Conservation (phyloP, 768 basidiomycete species). For the Suillus subalutaceus region DNA sequence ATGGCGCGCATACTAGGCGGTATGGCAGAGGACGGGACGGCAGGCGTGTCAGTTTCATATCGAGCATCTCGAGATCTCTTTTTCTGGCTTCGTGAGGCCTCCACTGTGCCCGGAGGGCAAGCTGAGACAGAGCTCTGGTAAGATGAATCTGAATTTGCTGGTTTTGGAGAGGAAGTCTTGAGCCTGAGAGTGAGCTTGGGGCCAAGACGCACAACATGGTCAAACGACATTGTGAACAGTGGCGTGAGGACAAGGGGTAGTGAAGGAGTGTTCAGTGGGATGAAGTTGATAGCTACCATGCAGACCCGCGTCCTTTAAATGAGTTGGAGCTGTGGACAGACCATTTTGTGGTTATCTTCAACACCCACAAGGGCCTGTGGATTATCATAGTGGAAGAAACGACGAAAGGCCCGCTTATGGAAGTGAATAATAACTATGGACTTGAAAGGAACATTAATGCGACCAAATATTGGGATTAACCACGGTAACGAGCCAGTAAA, state of each 20-base stretch:
- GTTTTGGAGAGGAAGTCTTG: not conserved
- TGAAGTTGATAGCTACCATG: not conserved
- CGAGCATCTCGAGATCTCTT: constrained; percentile 2
- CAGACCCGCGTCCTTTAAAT: not conserved
- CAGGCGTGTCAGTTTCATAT: not conserved
- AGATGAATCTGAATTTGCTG: not conserved
- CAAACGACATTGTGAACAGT: not conserved
- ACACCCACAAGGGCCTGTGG: not conserved
- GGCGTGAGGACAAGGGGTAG: not conserved
- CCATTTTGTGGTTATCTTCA: not conserved
- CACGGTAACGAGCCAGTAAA: too few relatives aligned
- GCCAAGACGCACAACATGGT: not conserved
- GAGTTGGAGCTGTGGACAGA: not conserved
- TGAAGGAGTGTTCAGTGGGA: not conserved
- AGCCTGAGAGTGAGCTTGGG: not conserved
- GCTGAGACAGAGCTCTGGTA: not conserved
- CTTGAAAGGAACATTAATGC: too few relatives aligned
- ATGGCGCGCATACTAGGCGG: not conserved
- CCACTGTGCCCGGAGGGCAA: not conserved
- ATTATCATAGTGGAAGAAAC: not conserved
- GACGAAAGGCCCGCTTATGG: not conserved
- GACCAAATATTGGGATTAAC: too few relatives aligned
- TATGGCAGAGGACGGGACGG: not conserved
- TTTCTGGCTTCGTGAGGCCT: not conserved
- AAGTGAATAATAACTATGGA: not conserved